Percentiles rank a stretch among this genome's conserved stretches.
Conservation (phyloP, 768 basidiomycete species). For the Lyophyllum decastes region DNA sequence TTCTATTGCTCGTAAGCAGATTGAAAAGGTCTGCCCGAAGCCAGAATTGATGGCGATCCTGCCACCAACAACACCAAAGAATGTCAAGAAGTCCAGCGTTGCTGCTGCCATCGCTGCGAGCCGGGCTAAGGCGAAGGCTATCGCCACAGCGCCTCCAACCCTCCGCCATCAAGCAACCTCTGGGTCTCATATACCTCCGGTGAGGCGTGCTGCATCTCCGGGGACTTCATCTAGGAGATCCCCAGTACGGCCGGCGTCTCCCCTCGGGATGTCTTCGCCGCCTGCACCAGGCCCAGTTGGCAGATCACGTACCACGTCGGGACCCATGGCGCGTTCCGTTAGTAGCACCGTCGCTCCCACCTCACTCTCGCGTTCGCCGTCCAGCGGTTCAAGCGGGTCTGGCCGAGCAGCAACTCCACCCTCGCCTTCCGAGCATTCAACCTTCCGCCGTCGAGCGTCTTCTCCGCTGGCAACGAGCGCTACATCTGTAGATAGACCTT, state of each 20-base stretch:
- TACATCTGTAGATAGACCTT: slow-evolving; percentile 31
- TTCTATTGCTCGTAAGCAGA: slow-evolving; percentile 66
- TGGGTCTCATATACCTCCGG: slow-evolving; percentile 56
- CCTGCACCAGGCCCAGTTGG: slow-evolving; percentile 44
- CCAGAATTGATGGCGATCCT: slow-evolving; percentile 41
- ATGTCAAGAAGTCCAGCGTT: slow-evolving; percentile 75
- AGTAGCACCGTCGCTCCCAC: slow-evolving; percentile 32
- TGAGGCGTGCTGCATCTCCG: slow-evolving; percentile 45
- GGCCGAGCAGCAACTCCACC: slow-evolving; percentile 42
- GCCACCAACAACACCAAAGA: slow-evolving; percentile 54
- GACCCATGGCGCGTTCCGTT: slow-evolving; percentile 45
- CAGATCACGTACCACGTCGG: slow-evolving; percentile 28
- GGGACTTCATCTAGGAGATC: slow-evolving; percentile 37
- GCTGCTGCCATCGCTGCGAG: slow-evolving; percentile 90
- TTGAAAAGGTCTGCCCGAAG: slow-evolving; percentile 84
- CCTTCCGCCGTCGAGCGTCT: slow-evolving; percentile 46
- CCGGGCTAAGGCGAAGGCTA: slow-evolving; percentile 83
- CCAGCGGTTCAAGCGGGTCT: slow-evolving; percentile 36
- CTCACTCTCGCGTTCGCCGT: slow-evolving; percentile 41
- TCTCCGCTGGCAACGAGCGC: slow-evolving; percentile 43
- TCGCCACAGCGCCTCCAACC: slow-evolving; percentile 79
- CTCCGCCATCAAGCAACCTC: slow-evolving; percentile 84
- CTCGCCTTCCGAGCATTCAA: slow-evolving; percentile 36
- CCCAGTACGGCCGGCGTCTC: slow-evolving; percentile 45
- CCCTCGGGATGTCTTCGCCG: slow-evolving; percentile 50